Conservation (phyloP, 1,284 basidiomycete genomes). For the Cutaneotrichosporon sp. region DNA sequence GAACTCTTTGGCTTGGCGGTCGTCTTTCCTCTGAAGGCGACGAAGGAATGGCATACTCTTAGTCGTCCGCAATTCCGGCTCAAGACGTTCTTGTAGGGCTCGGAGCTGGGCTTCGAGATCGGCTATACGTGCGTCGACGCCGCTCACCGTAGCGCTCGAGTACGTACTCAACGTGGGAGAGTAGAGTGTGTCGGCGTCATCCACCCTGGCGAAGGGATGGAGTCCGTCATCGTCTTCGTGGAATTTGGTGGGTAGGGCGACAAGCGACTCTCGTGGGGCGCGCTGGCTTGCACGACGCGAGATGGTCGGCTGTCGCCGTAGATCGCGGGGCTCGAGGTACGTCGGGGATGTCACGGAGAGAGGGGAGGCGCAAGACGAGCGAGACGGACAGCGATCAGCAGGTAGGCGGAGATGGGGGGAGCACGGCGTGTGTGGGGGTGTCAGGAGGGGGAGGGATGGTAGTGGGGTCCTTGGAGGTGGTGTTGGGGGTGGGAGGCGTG, state of each 20-base stretch:
- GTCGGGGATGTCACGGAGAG: background rate
- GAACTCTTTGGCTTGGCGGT: background rate
- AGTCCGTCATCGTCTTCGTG: background rate
- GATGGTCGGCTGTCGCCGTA: background rate
- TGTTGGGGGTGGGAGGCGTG: background rate
- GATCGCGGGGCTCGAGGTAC: background rate
- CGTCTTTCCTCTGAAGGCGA: background rate
- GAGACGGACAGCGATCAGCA: background rate
- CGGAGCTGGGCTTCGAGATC: conserved; percentile 1
- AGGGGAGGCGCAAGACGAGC: background rate
- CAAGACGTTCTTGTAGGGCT: background rate
- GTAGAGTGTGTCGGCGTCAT: background rate
- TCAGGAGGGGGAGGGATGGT: background rate
- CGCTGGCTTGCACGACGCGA: background rate
- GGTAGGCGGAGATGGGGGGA: background rate
- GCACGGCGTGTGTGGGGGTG: background rate
- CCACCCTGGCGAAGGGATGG: background rate
- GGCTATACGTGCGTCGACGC: conserved; percentile 4
- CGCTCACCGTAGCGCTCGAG: background rate
- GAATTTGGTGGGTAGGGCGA: background rate
- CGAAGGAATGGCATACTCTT: conserved; percentile 4
- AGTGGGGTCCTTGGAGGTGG: background rate
- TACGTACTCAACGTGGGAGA: background rate
- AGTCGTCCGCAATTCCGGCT: background rate
- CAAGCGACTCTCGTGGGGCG: background rate